phyloP scores from a whole-genome alignment of 2,329 filamentous ascomycete genomes.

The Hypomyces rosellus region DNA sequence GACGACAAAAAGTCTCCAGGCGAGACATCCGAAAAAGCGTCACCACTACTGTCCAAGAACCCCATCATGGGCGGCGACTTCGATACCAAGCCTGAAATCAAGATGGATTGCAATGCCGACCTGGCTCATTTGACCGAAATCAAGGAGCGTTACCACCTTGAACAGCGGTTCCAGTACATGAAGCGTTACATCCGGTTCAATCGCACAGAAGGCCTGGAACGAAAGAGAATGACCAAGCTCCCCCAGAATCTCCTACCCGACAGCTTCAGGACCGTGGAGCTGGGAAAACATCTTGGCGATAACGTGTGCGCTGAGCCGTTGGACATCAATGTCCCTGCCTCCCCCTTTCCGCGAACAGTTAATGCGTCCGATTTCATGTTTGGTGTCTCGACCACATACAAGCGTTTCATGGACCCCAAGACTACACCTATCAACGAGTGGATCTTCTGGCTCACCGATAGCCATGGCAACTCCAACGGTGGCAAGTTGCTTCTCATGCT shows the following conservation, averaged over 20 bases:
- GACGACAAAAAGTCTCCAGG: constrained; percentile 11
- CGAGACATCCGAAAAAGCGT: background rate
- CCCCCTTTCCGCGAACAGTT: constrained; percentile 42
- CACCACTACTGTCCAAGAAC: constrained; percentile 13
- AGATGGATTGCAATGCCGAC: constrained; percentile 47
- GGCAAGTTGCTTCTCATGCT: constrained; percentile 50
- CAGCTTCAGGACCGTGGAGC: constrained; percentile 42
- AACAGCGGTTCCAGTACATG: constrained; percentile 48
- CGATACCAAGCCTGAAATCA: constrained; percentile 19
- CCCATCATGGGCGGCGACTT: constrained; percentile 6
- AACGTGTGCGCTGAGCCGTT: constrained; percentile 44
- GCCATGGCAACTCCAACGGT: constrained; percentile 48
- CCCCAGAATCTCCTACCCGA: constrained; percentile 42
- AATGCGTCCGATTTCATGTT: constrained; percentile 54
- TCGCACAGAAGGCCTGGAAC: constrained; percentile 39
- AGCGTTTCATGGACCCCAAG: constrained; percentile 44
- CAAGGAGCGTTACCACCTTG: constrained; percentile 41
- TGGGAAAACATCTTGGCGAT: constrained; percentile 35
- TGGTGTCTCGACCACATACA: constrained; percentile 53
- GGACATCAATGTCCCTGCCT: constrained; percentile 44
- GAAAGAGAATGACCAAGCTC: constrained; percentile 47
- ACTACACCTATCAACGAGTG: constrained; percentile 52
- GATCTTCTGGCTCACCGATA: constrained; percentile 55
- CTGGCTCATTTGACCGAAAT: constrained; percentile 38
- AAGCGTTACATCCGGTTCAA: constrained; percentile 49